Conservation (phyloP, 257 asterid species). For the Catharanthus roseus region DNA sequence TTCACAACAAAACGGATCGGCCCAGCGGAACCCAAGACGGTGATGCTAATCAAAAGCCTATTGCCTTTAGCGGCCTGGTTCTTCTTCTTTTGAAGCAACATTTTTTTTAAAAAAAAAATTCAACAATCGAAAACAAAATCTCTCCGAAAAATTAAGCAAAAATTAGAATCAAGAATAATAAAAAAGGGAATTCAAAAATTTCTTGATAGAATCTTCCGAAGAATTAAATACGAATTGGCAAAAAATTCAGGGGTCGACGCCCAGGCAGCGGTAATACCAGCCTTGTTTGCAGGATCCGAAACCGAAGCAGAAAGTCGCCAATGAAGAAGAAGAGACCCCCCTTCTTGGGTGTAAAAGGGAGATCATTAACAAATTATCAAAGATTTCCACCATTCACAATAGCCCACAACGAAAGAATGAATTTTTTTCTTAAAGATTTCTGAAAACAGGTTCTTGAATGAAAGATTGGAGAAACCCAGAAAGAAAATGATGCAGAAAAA, state of each 20-base stretch:
- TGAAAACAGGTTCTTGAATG: not conserved
- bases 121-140: not conserved
- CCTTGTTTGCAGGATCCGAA: conserved; percentile 86
- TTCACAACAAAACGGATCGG: conserved; percentile 85
- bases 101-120: conserved; percentile 16
- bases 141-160: not conserved
- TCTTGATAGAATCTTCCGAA: not conserved
- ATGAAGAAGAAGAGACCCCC: conserved; percentile 56
- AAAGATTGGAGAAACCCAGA: not conserved
- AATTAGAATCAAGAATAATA: not conserved
- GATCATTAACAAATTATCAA: conserved; percentile 45
- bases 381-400: conserved; percentile 38
- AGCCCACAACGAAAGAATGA: not conserved
- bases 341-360: conserved; percentile 56
- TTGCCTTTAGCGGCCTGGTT: conserved; percentile 48
- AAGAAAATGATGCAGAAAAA: not conserved
- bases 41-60: conserved; percentile 62
- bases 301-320: conserved; percentile 34
- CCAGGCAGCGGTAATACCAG: conserved; percentile 97
- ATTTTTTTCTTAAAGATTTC: not conserved
- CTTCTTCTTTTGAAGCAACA: conserved; percentile 90
- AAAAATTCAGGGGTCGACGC: conserved; percentile 61
- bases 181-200: conserved; percentile 6
- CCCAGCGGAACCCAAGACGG: conserved; percentile 84
- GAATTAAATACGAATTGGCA: not conserved